Conservation (phyloP, 2,329 filamentous ascomycete species). For the Penicillium sclerotigenum region DNA sequence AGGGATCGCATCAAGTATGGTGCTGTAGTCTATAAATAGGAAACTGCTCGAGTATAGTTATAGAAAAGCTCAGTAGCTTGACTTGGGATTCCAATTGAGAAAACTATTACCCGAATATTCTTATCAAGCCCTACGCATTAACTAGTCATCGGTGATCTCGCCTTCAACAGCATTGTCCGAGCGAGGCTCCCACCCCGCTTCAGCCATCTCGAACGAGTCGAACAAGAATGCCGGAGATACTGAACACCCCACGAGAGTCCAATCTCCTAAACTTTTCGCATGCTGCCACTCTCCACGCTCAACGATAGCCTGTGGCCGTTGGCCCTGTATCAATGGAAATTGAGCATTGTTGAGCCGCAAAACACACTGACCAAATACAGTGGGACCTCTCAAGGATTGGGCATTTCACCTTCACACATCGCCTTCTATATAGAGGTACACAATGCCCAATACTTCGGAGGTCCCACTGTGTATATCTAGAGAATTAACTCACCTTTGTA, state of each 20-base stretch:
- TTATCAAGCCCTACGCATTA: not conserved
- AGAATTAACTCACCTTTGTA: conserved; percentile 23
- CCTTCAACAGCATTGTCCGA: not conserved
- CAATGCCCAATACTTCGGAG: too few relatives aligned
- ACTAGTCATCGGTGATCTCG: not conserved
- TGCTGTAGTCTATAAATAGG: too few relatives aligned
- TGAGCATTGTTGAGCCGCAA: not conserved
- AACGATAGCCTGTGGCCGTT: conserved; percentile 48
- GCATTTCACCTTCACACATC: too few relatives aligned
- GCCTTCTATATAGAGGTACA: too few relatives aligned
- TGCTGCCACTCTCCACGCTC: conserved; percentile 47
- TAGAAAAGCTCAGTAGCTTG: too few relatives aligned
- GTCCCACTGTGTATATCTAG: too few relatives aligned
- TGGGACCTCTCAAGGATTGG: too few relatives aligned
- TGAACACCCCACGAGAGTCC: conserved; percentile 47
- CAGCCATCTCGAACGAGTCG: conserved; percentile 31
- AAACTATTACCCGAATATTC: not conserved
- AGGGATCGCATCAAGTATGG: too few relatives aligned
- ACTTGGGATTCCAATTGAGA: too few relatives aligned
- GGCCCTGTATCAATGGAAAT: conserved; percentile 18
- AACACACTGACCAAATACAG: too few relatives aligned
- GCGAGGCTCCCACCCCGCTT: conserved; percentile 16
- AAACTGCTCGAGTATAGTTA: too few relatives aligned
- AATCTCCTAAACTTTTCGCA: conserved; percentile 46
- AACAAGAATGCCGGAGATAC: conserved; percentile 6